Conservation (phyloP, 176 grass and related monocot species). For the Oryza rufipogon region DNA sequence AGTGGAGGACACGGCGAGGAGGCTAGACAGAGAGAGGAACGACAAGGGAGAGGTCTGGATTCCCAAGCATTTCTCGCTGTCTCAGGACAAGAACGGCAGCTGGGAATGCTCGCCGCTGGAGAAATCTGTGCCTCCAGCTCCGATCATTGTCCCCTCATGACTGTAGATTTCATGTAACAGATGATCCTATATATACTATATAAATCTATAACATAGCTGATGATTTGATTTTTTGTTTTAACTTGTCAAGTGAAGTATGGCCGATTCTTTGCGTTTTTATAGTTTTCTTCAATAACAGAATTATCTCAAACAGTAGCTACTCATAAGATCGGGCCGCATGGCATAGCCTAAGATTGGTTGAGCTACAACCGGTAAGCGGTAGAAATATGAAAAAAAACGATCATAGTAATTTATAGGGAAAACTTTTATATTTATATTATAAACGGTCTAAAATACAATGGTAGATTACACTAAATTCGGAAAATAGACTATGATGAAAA, state of each 20-base stretch:
- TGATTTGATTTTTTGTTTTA: background rate
- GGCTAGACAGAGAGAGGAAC: conserved; percentile 58
- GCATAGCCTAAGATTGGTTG: too few relatives aligned
- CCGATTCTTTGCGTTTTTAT: background rate
- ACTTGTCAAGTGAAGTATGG: background rate
- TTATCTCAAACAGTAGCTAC: background rate
- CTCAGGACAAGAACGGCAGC: conserved; percentile 58
- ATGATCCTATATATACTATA: background rate
- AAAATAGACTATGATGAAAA: too few relatives aligned
- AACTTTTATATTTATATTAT: too few relatives aligned
- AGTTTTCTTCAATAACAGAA: background rate
- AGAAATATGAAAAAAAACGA: too few relatives aligned
- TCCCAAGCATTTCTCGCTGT: conserved; percentile 78
- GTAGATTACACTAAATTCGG: too few relatives aligned
- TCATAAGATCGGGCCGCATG: background rate
- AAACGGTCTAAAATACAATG: too few relatives aligned
- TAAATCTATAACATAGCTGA: conserved; percentile 18
- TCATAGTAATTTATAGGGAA: too few relatives aligned
- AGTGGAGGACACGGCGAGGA: conserved; percentile 78
- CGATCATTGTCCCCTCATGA: conserved; percentile 51
- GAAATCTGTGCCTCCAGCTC: conserved; percentile 52
- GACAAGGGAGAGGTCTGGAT: conserved; percentile 67
- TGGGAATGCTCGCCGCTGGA: conserved; percentile 85
- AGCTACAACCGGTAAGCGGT: too few relatives aligned
- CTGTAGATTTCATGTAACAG: conserved; percentile 33